Evolutionary conservation across 306 rosid genomes (phyloP).

Genomic region (Lathyrus oleraceus): DNA sequence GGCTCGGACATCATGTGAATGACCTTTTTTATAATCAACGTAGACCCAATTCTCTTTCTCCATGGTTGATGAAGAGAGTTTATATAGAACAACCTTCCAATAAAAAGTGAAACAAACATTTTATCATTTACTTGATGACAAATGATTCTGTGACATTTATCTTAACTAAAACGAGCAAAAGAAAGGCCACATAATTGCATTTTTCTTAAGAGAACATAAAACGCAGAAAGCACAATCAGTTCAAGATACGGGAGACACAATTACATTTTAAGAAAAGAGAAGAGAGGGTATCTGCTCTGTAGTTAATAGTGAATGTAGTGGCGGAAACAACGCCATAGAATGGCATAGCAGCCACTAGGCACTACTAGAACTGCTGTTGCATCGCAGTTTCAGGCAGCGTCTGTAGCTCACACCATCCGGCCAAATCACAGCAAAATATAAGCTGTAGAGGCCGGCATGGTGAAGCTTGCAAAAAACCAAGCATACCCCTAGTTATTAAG

Average conservation of each 20-base stretch:
- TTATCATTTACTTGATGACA: slow-evolving; percentile 12
- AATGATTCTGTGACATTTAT: background rate
- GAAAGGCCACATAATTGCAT: background rate
- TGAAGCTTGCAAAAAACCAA: background rate
- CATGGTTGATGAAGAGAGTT: slow-evolving; percentile 18
- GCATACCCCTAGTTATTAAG: background rate
- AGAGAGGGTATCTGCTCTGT: background rate
- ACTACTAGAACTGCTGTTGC: slow-evolving; percentile 1
- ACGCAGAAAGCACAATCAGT: background rate
- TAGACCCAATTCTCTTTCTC: slow-evolving; percentile 85
- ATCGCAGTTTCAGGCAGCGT: background rate
- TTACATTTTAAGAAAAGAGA: slow-evolving; percentile 6
- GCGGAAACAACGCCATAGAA: background rate
- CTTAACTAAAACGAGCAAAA: background rate
- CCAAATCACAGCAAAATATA: background rate
- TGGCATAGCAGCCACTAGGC: slow-evolving; percentile 3
- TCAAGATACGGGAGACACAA: background rate
- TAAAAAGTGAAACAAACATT: slow-evolving; percentile 31
- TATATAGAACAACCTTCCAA: slow-evolving; percentile 76
- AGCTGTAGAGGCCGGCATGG: background rate
- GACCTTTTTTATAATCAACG: slow-evolving; percentile 75
- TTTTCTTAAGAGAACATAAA: background rate
- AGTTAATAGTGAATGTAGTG: background rate
- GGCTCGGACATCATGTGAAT: slow-evolving; percentile 85
- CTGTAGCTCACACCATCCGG: background rate